Conservation (phyloP, 441 rosid genomes). For the Cnidoscolus chayamansa region DNA sequence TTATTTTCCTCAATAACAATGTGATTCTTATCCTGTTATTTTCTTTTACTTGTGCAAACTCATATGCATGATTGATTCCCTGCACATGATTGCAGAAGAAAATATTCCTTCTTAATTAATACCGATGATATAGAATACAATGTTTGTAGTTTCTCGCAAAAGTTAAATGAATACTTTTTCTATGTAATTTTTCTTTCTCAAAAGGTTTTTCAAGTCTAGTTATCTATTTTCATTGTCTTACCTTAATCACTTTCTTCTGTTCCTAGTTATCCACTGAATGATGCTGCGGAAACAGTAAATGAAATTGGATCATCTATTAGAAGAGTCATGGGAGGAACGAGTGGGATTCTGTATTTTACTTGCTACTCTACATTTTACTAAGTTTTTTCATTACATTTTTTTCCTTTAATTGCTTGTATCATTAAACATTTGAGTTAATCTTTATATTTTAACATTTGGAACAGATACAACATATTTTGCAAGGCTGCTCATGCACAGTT, state of each 20-base stretch:
- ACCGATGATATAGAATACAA: background rate
- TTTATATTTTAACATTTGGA: conserved; percentile 14
- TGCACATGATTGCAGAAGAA: background rate
- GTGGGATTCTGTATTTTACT: conserved; percentile 73
- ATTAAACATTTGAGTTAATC: background rate
- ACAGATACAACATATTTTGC: conserved; percentile 75
- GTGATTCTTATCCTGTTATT: background rate
- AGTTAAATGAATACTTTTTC: background rate
- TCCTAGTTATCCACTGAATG: conserved; percentile 87
- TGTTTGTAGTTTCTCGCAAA: background rate
- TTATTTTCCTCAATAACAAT: background rate
- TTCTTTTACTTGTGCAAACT: background rate
- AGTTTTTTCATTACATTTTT: conserved; percentile 12
- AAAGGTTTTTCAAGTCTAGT: too few relatives aligned
- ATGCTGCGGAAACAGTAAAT: conserved; percentile 81
- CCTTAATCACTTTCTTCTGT: conserved; percentile 22
- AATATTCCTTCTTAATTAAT: too few relatives aligned
- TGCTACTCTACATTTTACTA: conserved; percentile 19
- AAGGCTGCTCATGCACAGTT: conserved; percentile 83
- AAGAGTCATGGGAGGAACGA: conserved; percentile 96
- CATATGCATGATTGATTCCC: background rate
- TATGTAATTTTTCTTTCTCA: background rate
- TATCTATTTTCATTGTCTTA: conserved; percentile 9
- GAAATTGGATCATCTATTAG: conserved; percentile 85
- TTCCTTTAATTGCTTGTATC: background rate